Percentiles rank a stretch among this genome's conserved stretches.
Conservation (phyloP, 768 basidiomycete species). For the Pleurotus djamor region DNA sequence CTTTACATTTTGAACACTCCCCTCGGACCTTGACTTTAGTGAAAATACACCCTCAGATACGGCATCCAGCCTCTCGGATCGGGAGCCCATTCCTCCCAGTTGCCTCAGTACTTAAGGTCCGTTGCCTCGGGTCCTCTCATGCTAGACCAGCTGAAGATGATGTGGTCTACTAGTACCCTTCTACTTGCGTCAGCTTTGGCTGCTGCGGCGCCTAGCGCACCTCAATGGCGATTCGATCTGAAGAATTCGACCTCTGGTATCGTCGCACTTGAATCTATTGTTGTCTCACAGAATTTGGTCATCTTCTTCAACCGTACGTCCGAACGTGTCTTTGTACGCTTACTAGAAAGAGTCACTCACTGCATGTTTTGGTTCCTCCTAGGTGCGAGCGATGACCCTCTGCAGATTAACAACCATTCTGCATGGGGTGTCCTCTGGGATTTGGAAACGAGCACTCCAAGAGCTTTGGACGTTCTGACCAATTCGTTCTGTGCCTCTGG, state of each 20-base stretch:
- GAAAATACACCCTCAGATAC: too few relatives aligned
- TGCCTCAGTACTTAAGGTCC: too few relatives aligned
- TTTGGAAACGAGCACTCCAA: conserved; percentile 40
- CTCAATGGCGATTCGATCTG: neutral
- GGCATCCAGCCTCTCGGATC: too few relatives aligned
- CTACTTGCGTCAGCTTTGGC: neutral
- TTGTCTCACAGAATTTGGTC: conserved; percentile 18
- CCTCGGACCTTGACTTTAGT: too few relatives aligned
- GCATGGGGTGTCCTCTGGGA: conserved; percentile 53
- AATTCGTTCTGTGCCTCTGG: conserved; percentile 64
- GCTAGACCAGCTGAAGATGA: neutral
- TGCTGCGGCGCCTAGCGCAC: neutral
- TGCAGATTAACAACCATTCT: conserved; percentile 42
- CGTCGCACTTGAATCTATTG: conserved; percentile 15
- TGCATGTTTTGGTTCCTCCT: neutral
- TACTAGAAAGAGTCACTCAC: too few relatives aligned
- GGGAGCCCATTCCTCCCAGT: too few relatives aligned
- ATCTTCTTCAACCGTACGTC: conserved; percentile 55
- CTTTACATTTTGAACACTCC: too few relatives aligned
- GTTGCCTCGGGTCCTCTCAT: too few relatives aligned
- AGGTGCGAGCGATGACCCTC: conserved; percentile 33
- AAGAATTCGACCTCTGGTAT: neutral
- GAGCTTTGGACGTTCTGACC: conserved; percentile 51
- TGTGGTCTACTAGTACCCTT: neutral
- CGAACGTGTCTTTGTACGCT: too few relatives aligned